Evolutionary conservation across 1,139 yeast genomes (phyloP).

Genomic region (Komagataea norvegica): DNA sequence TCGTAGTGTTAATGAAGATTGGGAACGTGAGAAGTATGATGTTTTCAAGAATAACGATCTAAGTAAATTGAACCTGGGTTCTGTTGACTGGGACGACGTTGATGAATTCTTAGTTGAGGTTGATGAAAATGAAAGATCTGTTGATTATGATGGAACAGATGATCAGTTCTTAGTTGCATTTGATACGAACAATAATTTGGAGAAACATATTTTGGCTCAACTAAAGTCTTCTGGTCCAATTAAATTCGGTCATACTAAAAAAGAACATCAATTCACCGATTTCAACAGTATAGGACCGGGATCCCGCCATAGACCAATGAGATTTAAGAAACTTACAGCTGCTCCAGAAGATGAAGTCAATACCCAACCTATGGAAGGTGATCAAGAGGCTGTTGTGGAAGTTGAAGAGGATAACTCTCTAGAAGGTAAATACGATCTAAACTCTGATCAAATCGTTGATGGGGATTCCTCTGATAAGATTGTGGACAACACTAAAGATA

Average conservation of each 20-base stretch:
- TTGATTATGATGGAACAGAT: slow-evolving; percentile 9
- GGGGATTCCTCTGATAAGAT: slow-evolving; percentile 7
- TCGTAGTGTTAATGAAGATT: slow-evolving; percentile 33
- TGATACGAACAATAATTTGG: slow-evolving; percentile 18
- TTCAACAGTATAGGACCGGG: slow-evolving; percentile 14
- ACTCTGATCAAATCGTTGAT: slow-evolving; percentile 20
- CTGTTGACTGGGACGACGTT: slow-evolving; percentile 36
- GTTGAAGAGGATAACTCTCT: slow-evolving; percentile 1
- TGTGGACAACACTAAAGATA: slow-evolving; percentile 18
- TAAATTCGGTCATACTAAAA: slow-evolving; percentile 17
- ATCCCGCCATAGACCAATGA: slow-evolving; percentile 15
- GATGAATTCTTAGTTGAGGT: slow-evolving; percentile 31
- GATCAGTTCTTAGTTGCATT: slow-evolving; percentile 21
- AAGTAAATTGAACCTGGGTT: slow-evolving; percentile 27
- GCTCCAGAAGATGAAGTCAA: background rate
- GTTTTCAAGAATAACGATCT: slow-evolving; percentile 66
- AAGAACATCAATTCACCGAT: slow-evolving; percentile 20
- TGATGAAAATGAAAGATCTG: slow-evolving; percentile 26
- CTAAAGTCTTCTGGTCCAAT: slow-evolving; percentile 17
- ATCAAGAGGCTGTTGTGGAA: slow-evolving; percentile 3
- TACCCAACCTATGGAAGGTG: background rate
- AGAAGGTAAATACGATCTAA: slow-evolving; percentile 21
- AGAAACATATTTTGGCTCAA: slow-evolving; percentile 19
- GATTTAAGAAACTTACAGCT: slow-evolving; percentile 21
- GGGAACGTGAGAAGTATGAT: slow-evolving; percentile 36